Evolutionary conservation across 73 alveolate genomes (phyloP).

Genomic region (Chromera velia): DNA sequence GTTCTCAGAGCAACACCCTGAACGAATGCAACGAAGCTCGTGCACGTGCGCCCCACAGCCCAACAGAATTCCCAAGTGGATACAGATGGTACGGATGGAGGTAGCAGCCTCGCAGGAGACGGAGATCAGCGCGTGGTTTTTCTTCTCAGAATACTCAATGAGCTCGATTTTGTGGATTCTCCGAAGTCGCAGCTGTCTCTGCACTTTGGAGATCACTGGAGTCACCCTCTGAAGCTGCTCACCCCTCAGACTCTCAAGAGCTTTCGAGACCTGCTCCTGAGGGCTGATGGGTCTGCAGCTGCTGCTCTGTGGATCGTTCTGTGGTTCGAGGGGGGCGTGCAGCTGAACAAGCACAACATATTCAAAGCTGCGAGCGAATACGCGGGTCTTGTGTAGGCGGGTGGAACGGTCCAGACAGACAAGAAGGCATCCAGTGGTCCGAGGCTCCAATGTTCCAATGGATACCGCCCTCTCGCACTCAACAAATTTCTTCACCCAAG

Average conservation of each 20-base stretch:
- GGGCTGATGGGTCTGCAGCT: too few relatives aligned
- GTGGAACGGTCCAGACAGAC: constrained; percentile 98
- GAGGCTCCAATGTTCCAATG: constrained; percentile 98
- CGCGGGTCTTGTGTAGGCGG: constrained; percentile 80
- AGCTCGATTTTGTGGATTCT: constrained; percentile 90
- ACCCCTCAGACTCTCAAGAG: constrained; percentile 85
- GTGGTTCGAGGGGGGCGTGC: constrained; percentile 76
- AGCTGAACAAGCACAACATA: constrained; percentile 92
- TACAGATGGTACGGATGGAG: constrained; percentile 87
- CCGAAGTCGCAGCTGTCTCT: constrained; percentile 95
- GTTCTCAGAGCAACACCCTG: constrained; percentile 85
- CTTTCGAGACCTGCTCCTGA: constrained; percentile 56
- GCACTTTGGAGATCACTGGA: constrained; percentile 96
- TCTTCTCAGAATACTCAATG: constrained; percentile 86
- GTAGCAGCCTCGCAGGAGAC: constrained; percentile 92
- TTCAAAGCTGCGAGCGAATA: constrained; percentile 63
- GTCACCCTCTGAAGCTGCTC: constrained; percentile 83
- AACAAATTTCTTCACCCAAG: constrained; percentile 95
- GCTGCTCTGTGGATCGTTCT: too few relatives aligned
- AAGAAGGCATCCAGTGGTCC: constrained; percentile 98
- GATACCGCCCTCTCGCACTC: constrained; percentile 98
- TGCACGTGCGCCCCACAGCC: constrained; percentile 99
- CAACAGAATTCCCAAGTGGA: constrained; percentile 92
- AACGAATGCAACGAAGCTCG: constrained; percentile 91
- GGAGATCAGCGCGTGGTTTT: constrained; percentile 88